A percentile compares a stretch with the other conserved stretches of the same genome.
These are phyloP conservation scores for Penstemon newberryi DNA, from an alignment of 257 asterid genomes.

Conservation along the genomic window DNA sequence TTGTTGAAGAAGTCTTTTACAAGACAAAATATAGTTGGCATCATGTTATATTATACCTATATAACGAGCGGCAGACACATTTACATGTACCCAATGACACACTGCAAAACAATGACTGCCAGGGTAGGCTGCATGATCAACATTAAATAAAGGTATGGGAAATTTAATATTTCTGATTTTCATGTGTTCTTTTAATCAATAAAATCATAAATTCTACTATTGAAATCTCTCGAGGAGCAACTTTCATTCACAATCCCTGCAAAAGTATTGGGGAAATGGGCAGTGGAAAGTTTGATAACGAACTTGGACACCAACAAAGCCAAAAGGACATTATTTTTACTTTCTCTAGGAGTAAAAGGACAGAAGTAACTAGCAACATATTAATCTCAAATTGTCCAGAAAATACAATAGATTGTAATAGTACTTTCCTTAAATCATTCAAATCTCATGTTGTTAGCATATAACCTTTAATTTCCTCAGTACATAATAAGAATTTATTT, in stretches of 20 bases:
- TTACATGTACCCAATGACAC: not conserved
- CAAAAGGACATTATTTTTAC: no score
- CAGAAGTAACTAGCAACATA: not conserved
- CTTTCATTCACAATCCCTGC: not conserved
- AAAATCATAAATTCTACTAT: not conserved
- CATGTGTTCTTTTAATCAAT: not conserved
- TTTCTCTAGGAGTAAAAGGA: not conserved
- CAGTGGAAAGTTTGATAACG: not conserved
- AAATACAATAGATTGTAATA: not conserved
- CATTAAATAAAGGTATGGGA: not conserved
- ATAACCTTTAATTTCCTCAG: not conserved
- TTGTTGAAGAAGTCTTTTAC: not conserved
- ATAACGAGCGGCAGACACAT: not conserved
- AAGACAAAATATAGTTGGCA: not conserved
- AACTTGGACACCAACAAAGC: not conserved
- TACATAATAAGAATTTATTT: not conserved
- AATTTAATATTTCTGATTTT: not conserved
- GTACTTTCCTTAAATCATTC: not conserved
- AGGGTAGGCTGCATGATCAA: not conserved
- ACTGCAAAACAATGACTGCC: not conserved
- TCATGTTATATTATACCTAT: not conserved
- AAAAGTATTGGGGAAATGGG: not conserved
- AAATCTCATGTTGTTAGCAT: not conserved
- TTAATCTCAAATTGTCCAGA: not conserved
- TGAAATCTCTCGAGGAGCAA: not conserved